Evolutionary conservation across 2,329 filamentous ascomycete genomes (phyloP), one percentile per base, ranked within the genome.

Genomic region (Claviceps purpurea): DNA sequence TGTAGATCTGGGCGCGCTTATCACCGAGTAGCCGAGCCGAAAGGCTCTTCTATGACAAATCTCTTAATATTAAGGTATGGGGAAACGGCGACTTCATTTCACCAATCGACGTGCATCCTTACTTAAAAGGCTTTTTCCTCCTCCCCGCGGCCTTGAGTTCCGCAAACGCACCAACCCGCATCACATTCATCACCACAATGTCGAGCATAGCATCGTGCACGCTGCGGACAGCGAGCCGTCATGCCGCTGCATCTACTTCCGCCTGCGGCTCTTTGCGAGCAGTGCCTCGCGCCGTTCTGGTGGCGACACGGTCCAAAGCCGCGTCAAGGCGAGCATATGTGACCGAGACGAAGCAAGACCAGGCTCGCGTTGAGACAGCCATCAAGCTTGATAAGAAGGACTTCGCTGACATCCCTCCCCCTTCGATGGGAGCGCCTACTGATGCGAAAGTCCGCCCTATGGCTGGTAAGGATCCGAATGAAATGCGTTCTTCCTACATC

Each of bases 381-480:
- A 90, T 95, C 69, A 87, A 86, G 67, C 76, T 89, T 55, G 89
- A 95, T 59, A 89, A 91, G 71, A 86, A 86, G 67, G 82, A 86
- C 37, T 93, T 95, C 68, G 80, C 82, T 56, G 74, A 79, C 57
- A 72, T 77, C 18, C 61, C 68, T 37, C 61, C 62, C 14, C 60
- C 65, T 2, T 57, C 59, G 51, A 59, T 66, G 60, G 63, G 65
- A 16, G 55, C 56, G 18, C 60, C 65, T 20, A 56, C 60, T 8
- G 62, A 67, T 65, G 77, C 80, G 49, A 83, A 84, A 65, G 82
- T 93, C 73, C 93, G 85, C 68, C 86, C 88, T n/a, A 81, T 86
- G 65, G 86, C 88, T 56, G 67, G 68, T 70, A 61, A 30, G 56
- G 52, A 58, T 49, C 41, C 22, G 18, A 18, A 39, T 30, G n/a